phyloP scores from a whole-genome alignment of 2,329 filamentous ascomycete genomes.

The Tolypocladium tundrense region DNA sequence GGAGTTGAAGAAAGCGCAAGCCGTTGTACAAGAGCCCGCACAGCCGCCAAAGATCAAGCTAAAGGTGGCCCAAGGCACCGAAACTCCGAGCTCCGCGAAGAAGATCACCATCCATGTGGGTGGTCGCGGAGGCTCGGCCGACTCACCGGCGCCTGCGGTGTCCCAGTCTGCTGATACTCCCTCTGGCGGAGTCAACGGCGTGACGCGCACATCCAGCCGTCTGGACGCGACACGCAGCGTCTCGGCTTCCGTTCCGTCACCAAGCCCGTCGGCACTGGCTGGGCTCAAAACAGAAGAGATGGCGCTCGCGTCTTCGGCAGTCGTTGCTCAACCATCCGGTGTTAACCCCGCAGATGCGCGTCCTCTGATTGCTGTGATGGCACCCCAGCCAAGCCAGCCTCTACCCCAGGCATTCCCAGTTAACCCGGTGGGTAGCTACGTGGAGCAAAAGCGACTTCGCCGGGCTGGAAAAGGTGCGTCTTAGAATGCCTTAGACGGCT shows the following conservation, averaged over 20 bases:
- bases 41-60: conserved; percentile 73
- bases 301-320: conserved; percentile 15
- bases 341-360: conserved; percentile 1
- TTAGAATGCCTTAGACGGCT: neutral
- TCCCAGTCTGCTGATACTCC: conserved; percentile 10
- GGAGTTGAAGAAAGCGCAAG: conserved; percentile 61
- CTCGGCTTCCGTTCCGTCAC: conserved; percentile 28
- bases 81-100: conserved; percentile 37
- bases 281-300: conserved; percentile 26
- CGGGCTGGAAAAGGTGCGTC: conserved; percentile 31
- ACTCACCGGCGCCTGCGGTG: conserved; percentile 38
- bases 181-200: conserved; percentile 15
- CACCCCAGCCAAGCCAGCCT: neutral
- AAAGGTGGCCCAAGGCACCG: conserved; percentile 47
- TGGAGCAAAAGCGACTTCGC: conserved; percentile 27
- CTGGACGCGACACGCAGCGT: conserved; percentile 30
- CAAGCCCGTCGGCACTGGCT: conserved; percentile 30
- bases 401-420: conserved; percentile 6
- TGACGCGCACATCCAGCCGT: conserved; percentile 8
- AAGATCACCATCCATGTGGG: conserved; percentile 66
- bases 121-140: conserved; percentile 42
- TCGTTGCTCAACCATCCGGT: conserved; percentile 8
- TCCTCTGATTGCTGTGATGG: neutral
- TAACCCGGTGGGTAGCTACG: conserved; percentile 18
- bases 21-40: conserved; percentile 59